These are phyloP conservation scores for Quercus tomentella DNA, from an alignment of 331 rosid genomes.

Conservation along the genomic window DNA sequence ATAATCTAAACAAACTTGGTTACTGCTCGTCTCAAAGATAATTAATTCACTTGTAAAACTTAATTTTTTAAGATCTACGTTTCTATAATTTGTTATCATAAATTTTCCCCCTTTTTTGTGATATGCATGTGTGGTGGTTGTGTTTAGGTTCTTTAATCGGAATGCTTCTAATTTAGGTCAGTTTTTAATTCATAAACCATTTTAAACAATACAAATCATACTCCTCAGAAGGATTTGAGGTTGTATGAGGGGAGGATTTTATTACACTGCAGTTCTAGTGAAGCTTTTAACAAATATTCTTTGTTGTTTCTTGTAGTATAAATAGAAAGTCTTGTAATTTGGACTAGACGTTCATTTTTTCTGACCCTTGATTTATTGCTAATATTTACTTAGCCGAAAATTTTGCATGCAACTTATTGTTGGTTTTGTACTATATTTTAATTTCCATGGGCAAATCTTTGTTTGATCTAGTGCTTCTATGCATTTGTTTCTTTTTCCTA, in stretches of 20 bases:
- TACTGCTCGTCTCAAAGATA: background rate
- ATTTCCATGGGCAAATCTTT: background rate
- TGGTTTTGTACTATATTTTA: background rate
- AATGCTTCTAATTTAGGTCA: background rate
- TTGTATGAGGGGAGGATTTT: background rate
- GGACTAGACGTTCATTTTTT: background rate
- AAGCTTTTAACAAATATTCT: background rate
- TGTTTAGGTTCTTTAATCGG: background rate
- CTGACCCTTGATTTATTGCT: background rate
- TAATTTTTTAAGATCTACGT: background rate
- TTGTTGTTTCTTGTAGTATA: background rate
- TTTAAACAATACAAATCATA: background rate
- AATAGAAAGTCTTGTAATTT: background rate
- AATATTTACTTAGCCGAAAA: background rate
- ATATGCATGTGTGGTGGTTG: background rate
- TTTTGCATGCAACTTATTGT: background rate
- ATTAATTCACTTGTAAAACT: background rate
- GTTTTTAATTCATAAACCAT: background rate
- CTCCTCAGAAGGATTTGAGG: conserved; percentile 3
- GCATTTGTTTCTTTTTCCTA: background rate
- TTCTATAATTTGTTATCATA: background rate
- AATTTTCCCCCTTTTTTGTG: too few species aligned
- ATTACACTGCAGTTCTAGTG: background rate
- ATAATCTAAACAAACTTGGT: too few species aligned
- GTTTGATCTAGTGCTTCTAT: conserved; percentile 5